phyloP scores from a whole-genome alignment of 1,284 basidiomycete genomes.

The Microbotryomycetes sp. region DNA sequence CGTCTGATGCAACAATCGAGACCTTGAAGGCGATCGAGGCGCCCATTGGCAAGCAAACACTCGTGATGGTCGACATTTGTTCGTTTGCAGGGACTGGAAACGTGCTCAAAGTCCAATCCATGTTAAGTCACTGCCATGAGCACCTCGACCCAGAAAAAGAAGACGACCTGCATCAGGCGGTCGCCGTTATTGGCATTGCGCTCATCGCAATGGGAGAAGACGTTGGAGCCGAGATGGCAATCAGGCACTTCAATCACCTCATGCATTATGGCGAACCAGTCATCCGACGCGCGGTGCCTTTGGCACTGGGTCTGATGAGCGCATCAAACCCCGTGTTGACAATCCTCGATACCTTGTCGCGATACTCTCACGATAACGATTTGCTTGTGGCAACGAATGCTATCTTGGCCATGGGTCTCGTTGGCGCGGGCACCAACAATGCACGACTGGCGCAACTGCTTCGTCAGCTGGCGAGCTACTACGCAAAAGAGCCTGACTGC shows the following conservation, averaged over 20 bases:
- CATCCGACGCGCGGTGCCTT: constrained; percentile 88
- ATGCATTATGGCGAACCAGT: constrained; percentile 98
- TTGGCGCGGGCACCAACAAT: constrained; percentile 97
- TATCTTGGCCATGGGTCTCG: constrained; percentile 97
- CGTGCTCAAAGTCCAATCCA: constrained; percentile 85
- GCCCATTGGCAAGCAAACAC: constrained; percentile 81
- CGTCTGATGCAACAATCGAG: constrained; percentile 89
- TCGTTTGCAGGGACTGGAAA: constrained; percentile 94
- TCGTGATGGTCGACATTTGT: constrained; percentile 89
- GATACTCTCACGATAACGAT: constrained; percentile 98
- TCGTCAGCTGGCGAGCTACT: constrained; percentile 90
- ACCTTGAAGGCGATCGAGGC: constrained; percentile 93
- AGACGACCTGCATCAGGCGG: constrained; percentile 79
- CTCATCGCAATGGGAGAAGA: constrained; percentile 98
- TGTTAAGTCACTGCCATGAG: constrained; percentile 91
- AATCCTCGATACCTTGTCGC: constrained; percentile 96
- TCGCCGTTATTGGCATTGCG: constrained; percentile 90
- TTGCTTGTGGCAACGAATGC: constrained; percentile 92
- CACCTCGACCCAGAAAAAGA: constrained; percentile 61
- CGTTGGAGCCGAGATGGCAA: constrained; percentile 92
- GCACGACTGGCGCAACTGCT: constrained; percentile 97
- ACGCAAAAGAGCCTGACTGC: constrained; percentile 94
- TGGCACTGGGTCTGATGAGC: constrained; percentile 89
- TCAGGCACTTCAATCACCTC: constrained; percentile 89
- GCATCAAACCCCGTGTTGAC: constrained; percentile 94